Conservation (phyloP, 495 filamentous ascomycete species). For the Neurospora sp. region DNA sequence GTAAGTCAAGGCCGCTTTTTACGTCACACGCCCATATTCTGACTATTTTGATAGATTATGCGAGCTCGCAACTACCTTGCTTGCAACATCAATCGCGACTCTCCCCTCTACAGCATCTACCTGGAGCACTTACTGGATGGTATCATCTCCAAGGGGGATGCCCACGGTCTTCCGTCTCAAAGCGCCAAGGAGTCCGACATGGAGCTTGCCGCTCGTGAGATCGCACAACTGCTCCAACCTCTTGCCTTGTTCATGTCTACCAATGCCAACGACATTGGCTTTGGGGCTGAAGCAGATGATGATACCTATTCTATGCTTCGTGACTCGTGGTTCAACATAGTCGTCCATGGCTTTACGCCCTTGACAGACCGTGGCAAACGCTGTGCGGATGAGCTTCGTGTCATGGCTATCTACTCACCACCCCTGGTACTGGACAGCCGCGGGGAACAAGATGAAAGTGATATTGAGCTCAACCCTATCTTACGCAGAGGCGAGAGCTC, state of each 20-base stretch:
- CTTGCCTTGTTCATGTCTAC: conserved; percentile 64
- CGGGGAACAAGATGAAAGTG: conserved; percentile 81
- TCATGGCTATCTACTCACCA: conserved; percentile 76
- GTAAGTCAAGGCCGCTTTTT: conserved; percentile 39
- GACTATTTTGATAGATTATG: conserved; percentile 39
- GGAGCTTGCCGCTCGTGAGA: conserved; percentile 71
- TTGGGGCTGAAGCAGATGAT: conserved; percentile 41
- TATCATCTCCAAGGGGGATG: conserved; percentile 84
- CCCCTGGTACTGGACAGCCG: conserved; percentile 76
- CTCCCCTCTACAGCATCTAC: conserved; percentile 67
- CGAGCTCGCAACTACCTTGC: conserved; percentile 74
- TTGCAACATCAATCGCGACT: conserved; percentile 51
- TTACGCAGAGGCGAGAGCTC: conserved; percentile 70
- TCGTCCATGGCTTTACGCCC: conserved; percentile 81
- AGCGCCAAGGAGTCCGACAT: conserved; percentile 61
- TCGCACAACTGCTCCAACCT: conserved; percentile 72
- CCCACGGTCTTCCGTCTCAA: conserved; percentile 36
- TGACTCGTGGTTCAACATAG: conserved; percentile 96
- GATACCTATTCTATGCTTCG: conserved; percentile 61
- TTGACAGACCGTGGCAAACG: conserved; percentile 56
- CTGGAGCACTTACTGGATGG: conserved; percentile 73
- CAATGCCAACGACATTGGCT: conserved; percentile 37
- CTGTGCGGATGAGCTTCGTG: conserved; percentile 60
- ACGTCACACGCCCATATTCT: conserved; percentile 5
- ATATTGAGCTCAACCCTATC: conserved; percentile 89